Percentiles rank a stretch among this genome's conserved stretches.
Evolutionary conservation across 257 asterid genomes (phyloP).

Genomic region (Ehretia macrophylla): DNA sequence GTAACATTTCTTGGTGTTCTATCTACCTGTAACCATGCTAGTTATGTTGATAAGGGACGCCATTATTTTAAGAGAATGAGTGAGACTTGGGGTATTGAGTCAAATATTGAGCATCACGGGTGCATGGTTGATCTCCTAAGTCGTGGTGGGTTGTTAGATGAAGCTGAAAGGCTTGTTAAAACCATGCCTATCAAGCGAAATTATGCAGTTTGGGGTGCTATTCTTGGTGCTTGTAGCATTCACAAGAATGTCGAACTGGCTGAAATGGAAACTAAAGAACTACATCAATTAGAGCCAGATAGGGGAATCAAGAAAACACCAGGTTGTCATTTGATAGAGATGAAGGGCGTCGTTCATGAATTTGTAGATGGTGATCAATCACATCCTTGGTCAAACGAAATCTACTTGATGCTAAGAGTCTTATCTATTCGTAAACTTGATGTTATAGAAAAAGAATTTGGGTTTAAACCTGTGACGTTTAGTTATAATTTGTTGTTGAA

Average conservation of each 20-base stretch:
- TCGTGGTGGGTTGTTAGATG: constrained; percentile 78
- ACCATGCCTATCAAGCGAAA: constrained; percentile 80
- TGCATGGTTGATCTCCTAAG: constrained; percentile 85
- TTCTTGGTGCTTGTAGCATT: constrained; percentile 75
- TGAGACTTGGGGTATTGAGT: constrained; percentile 50
- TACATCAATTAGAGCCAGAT: constrained; percentile 24
- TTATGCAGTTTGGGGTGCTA: constrained; percentile 78
- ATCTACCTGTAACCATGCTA: constrained; percentile 79
- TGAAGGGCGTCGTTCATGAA: constrained; percentile 32
- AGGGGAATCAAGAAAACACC: constrained; percentile 32
- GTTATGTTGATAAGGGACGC: constrained; percentile 56
- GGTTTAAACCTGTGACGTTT: no score
- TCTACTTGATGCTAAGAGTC: no score
- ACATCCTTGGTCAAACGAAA: constrained; percentile 18
- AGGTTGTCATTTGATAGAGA: constrained; percentile 32
- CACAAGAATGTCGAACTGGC: constrained; percentile 58
- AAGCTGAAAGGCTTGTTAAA: constrained; percentile 51
- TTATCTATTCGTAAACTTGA: no score
- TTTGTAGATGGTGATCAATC: constrained; percentile 27
- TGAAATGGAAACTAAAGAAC: constrained; percentile 25
- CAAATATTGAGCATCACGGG: constrained; percentile 63
- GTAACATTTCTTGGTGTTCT: constrained; percentile 66
- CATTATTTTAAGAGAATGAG: constrained; percentile 48
- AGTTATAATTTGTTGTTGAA: no score
- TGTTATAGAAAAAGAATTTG: no score